Evolutionary conservation across 495 filamentous ascomycete genomes (phyloP).

Genomic region (Penicillium argentinense): DNA sequence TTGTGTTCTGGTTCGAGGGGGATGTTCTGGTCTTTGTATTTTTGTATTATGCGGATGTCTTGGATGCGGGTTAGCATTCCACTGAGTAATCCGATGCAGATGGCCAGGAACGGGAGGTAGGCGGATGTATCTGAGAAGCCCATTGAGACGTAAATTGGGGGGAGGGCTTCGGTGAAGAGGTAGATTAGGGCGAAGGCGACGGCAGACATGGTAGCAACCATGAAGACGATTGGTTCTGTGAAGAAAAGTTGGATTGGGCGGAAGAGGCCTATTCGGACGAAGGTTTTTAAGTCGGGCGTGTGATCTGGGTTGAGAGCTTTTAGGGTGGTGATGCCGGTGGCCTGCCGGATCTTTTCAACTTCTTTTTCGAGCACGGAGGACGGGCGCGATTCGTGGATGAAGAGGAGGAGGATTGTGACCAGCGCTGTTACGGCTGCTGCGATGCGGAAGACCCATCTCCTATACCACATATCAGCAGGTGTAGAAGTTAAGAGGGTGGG

Average conservation of each 20-base stretch:
- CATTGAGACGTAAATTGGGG: conserved; percentile 34
- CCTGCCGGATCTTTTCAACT: conserved; percentile 22
- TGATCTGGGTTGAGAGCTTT: conserved; percentile 35
- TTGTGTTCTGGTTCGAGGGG: conserved; percentile 12
- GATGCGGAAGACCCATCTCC: conserved; percentile 45
- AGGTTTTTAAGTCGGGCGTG: conserved; percentile 27
- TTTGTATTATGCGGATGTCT: conserved; percentile 2
- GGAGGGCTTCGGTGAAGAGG: conserved; percentile 46
- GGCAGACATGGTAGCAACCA: conserved; percentile 34
- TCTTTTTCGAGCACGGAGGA: conserved; percentile 29
- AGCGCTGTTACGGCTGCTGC: conserved; percentile 34
- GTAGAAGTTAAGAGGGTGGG: too few species aligned
- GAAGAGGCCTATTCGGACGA: conserved; percentile 30
- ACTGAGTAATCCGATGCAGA: conserved; percentile 14
- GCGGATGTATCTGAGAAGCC: conserved; percentile 28
- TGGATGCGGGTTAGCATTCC: conserved; percentile 5
- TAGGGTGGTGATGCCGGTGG: conserved; percentile 22
- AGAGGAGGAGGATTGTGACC: conserved; percentile 27
- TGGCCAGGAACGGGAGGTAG: conserved; percentile 42
- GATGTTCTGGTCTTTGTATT: conserved; percentile 2
- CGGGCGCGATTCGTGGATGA: conserved; percentile 42
- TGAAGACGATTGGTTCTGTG: conserved; percentile 45
- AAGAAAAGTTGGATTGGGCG: conserved; percentile 40
- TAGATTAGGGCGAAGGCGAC: conserved; percentile 40
- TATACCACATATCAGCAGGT: conserved; percentile 5